Evolutionary conservation across 805 yeast species (phyloP).

Genomic region (Maudiozyma serrabonitensis): DNA sequence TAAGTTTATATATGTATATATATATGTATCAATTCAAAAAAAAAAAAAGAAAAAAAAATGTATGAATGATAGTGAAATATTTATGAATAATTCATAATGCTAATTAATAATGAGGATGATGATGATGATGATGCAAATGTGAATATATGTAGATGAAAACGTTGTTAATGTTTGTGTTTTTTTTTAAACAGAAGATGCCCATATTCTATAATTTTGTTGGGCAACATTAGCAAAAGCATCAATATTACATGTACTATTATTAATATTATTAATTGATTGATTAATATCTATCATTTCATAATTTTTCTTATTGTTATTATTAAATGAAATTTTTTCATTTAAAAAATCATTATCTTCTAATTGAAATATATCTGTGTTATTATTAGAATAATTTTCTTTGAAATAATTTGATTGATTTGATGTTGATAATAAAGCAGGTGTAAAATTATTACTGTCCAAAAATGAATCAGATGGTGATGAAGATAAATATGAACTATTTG

Average conservation of each 20-base stretch:
- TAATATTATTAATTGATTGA: not conserved
- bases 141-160: not conserved
- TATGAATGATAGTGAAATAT: not conserved
- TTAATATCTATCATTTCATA: not conserved
- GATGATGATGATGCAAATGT: not conserved
- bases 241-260: not conserved
- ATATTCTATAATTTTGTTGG: conserved; percentile 23
- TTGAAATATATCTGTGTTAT: not conserved
- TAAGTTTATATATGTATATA: not conserved
- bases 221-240: conserved; percentile 18
- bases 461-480: conserved; percentile 1
- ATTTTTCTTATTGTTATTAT: not conserved
- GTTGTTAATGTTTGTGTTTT: no score
- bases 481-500: not conserved
- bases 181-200: conserved; percentile 16
- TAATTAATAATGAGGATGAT: no score
- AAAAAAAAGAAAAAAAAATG: not conserved
- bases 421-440: not conserved
- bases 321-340: not conserved
- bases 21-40: not conserved
- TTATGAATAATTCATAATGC: not conserved
- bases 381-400: not conserved
- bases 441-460: not conserved
- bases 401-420: not conserved
- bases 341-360: not conserved